Evolutionary conservation across 352 stramenopile genomes (phyloP).

Genomic region (Globisporangium yorkense): DNA sequence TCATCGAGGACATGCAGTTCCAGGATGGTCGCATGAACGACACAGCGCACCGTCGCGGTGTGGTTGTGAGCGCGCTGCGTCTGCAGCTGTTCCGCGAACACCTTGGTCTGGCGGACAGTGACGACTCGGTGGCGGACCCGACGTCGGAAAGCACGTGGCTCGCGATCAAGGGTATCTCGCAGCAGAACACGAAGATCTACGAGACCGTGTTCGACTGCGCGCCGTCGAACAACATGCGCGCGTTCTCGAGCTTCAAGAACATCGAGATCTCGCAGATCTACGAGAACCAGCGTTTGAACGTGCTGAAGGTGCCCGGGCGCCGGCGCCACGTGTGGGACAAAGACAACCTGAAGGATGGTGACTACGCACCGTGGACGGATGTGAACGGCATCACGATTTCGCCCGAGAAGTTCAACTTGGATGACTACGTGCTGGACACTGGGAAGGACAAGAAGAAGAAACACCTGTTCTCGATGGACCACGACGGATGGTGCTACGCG

Average conservation of each 20-base stretch:
- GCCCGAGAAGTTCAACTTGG: conserved; percentile 63
- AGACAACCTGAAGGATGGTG: conserved; percentile 70
- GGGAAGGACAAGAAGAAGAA: conserved; percentile 78
- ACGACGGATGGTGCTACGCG: conserved; percentile 84
- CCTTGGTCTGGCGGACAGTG: conserved; percentile 57
- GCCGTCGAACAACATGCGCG: conserved; percentile 73
- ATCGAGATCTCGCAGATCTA: conserved; percentile 83
- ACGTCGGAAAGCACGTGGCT: conserved; percentile 60
- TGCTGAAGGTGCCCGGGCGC: conserved; percentile 49
- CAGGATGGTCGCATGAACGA: conserved; percentile 75
- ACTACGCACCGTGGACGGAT: conserved; percentile 83
- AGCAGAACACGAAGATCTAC: conserved; percentile 74
- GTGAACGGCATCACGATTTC: conserved; percentile 81
- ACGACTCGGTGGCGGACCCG: conserved; percentile 49
- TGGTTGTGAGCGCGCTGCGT: conserved; percentile 54
- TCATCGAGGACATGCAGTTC: conserved; percentile 83
- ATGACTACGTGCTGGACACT: conserved; percentile 75
- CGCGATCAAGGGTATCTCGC: conserved; percentile 42
- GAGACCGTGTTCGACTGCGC: conserved; percentile 82
- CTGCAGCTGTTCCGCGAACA: conserved; percentile 83
- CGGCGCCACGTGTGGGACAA: conserved; percentile 68
- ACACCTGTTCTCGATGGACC: conserved; percentile 77
- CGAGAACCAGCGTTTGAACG: conserved; percentile 84
- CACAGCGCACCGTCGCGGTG: conserved; percentile 52
- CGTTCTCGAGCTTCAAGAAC: conserved; percentile 70